A percentile compares a stretch with the other conserved stretches of the same genome.
phyloP scores from a whole-genome alignment of 129 eudicot species.

The Apium graveolens region DNA sequence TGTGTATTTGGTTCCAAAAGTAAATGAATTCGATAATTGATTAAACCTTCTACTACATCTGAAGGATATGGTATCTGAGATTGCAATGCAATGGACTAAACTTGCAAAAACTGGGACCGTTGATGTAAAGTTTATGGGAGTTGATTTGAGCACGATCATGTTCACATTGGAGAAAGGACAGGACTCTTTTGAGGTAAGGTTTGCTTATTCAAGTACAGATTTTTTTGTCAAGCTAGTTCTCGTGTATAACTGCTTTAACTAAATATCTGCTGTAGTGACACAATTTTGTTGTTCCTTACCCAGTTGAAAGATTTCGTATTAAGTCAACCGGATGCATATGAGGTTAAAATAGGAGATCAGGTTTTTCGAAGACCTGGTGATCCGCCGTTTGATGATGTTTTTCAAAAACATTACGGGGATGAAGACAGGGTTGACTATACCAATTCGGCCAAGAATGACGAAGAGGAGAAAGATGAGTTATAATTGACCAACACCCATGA shows the following conservation, averaged over 20 bases:
- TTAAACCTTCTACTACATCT: slow-evolving; percentile 7
- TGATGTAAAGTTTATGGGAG: slow-evolving; percentile 64
- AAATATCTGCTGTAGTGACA: neutral
- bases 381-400: slow-evolving; percentile 67
- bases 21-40: too few species aligned
- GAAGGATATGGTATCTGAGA: slow-evolving; percentile 63
- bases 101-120: slow-evolving; percentile 71
- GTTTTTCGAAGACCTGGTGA: slow-evolving; percentile 76
- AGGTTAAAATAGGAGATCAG: slow-evolving; percentile 79
- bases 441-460: slow-evolving; percentile 22
- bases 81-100: slow-evolving; percentile 77
- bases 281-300: neutral
- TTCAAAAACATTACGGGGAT: slow-evolving; percentile 41
- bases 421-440: slow-evolving; percentile 21
- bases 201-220: neutral
- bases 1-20: neutral
- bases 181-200: slow-evolving; percentile 75
- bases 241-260: neutral
- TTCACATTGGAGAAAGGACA: slow-evolving; percentile 82
- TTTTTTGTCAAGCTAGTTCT: neutral
- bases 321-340: slow-evolving; percentile 85
- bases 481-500: neutral
- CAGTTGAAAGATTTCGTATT: slow-evolving; percentile 74
- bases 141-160: slow-evolving; percentile 88
- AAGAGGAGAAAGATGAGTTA: slow-evolving; percentile 43